Base-by-base conservation (phyloP, 192 early-diverging fungal species). In the Kickxella alabastrina region DNA sequence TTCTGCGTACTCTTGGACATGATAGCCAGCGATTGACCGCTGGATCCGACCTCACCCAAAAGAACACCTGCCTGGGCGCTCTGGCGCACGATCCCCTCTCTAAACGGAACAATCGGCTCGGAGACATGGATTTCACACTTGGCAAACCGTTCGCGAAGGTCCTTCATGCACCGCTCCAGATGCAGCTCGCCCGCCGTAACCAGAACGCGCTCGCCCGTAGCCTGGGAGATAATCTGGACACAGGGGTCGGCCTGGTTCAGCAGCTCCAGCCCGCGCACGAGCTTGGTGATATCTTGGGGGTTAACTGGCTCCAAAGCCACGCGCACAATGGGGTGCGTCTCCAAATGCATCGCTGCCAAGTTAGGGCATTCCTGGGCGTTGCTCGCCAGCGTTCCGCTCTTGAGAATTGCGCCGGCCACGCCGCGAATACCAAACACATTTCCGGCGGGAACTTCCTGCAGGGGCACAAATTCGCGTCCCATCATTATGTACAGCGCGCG, bases 201-300 rank as follows among this genome's bases (percentile, higher is more conserved):
- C 54, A 99, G 93, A 8, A 99, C 91, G 48, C 92, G 91, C 74
- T 99, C 97, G 9, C 97, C 97, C 0, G 93, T 95, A 36, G 93
- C 90, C 59, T 98, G 92, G 18, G 89, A 67, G 49, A 88, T 59
- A 6, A 99, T 87, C 59, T 97, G 86, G 3, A 97, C 95, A 45
- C 90, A 86, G 3, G 95, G 92, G 55, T 99, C 97, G 4, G 95
- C 87, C 54, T 91, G 92, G 57, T 98, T 97, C 14, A 99, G 72
- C 19, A 97, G 71, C 40, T 82, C 88, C 15, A 99, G 70, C 12
- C 97, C 97, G 19, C 85, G 81, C 12, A 83, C 81, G 13, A 99
- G 81, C 54, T 92, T 85, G 26, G 71, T 52, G 86, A 99, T 94
- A 49, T 97, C 85, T 18, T 84, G 81, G 55, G 92, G 91, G 44